Base-by-base conservation (phyloP, 108 stramenopile species). In the Ochromonas danica region DNA sequence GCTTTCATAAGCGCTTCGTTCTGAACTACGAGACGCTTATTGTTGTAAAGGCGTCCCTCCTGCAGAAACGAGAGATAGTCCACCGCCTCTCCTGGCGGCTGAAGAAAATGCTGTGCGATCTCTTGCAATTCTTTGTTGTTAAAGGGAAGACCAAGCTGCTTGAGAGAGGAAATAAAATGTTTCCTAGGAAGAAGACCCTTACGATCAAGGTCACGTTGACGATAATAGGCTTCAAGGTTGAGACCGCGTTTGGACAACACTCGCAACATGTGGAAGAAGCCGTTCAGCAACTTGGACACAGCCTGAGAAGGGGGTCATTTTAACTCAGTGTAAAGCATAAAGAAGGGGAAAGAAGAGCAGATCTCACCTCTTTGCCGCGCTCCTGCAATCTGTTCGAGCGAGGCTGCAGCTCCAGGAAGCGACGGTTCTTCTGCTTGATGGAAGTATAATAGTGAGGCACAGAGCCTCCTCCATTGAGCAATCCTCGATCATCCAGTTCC, bases 401-500 rank as follows among this genome's bases (percentile, higher is more conserved):
- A 14, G 36, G 36, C 22, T 42, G 67, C 67, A 70, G 6, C 22
- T 70, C 67, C 22, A 70, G 22, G 6, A 22, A 22, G 14, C 67
- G 6, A 6, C 67, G 36, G 22, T 70, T 70, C 22, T 70, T 38
- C 22, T 70, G 67, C 22, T 42, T 38, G 14, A 70, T 70, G 6
- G 67, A 70, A 14, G 67, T 70, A 70, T 70, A 70, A 22, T 70
- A 70, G 22, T 22, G 6, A 14, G 67, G 67, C 41, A 70, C 67
- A 14, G 41, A 6, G 22, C 67, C 67, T 42, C 67, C 67, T 70
- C 67, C 67, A 40, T 70, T 22, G 22, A 70, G 67, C 22, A 70
- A 22, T 42, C 67, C 67, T 70, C 67, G 6, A 42, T 70, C 67
- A 70, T 70, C 67, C 14, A 70, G 67, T 22, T 70, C 67, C 67